Evolutionary conservation across 2,329 filamentous ascomycete genomes (phyloP), one percentile per base, ranked within the genome.

Genomic region (Aureobasidium sp.): DNA sequence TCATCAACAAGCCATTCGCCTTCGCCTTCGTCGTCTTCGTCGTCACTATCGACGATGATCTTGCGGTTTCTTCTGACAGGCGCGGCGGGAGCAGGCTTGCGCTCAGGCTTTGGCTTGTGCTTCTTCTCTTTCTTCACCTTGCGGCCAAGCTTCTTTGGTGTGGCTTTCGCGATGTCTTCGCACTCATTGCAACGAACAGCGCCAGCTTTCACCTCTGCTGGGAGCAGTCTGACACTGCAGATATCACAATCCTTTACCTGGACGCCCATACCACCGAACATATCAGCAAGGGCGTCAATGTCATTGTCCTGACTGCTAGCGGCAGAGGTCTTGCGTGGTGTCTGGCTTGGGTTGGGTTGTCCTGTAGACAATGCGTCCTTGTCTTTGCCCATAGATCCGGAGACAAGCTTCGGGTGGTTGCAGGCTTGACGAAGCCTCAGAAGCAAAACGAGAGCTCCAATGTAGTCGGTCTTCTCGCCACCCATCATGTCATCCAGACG

Each of bases 391-490:
- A 97, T 80, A 70, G 95, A 93, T 65, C 87, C 87, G 66, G 90
- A 90, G 14, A 96, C 88, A 49, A 99, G 80, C 67, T 91, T 87
- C 0, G 92, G 91, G 72, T 99, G 94, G 70, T 99, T 96, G 74
- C 94, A 99, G 22, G 91, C 90, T 74, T 99, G 94, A 64, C 94
- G 84, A 64, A 99, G 80, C 42, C 94, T 87, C 62, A 99, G 79
- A n/a, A 99, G 83, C 64, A 99, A 79, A 14, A 96, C 92, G 70
- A 99, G 84, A 20, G 94, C 94, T 69, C 91, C 95, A 63, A 95
- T 93, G 72, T 97, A 97, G 77, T 91, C 95, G 59, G 92, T 79
- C 70, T 90, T 86, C 31, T 81, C 85, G 7, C 85, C 87, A 5
- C 55, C 55, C 86, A 96, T 92, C 88, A 97, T 95, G 72, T 87